phyloP scores from a whole-genome alignment of 768 basidiomycete species.

The Lactarius sp. region DNA sequence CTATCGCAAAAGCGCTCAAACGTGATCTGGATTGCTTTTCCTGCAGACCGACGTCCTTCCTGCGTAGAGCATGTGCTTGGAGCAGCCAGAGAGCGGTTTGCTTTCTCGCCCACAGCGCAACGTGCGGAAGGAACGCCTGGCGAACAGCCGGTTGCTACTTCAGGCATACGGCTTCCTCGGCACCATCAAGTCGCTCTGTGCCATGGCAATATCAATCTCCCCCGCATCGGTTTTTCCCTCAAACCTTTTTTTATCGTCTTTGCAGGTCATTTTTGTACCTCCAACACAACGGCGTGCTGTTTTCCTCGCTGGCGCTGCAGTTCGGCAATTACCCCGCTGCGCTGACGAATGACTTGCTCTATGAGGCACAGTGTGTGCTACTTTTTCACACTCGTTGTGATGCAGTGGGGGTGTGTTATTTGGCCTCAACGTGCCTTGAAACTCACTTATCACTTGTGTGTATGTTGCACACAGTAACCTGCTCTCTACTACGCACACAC shows the following conservation, averaged over 20 bases:
- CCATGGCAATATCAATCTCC: slow-evolving; percentile 43
- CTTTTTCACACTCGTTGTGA: slow-evolving; percentile 48
- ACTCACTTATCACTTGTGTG: neutral
- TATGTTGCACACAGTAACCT: slow-evolving; percentile 35
- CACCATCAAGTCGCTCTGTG: slow-evolving; percentile 41
- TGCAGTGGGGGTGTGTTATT: slow-evolving; percentile 47
- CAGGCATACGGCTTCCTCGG: slow-evolving; percentile 60
- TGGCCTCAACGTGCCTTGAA: too few relatives aligned
- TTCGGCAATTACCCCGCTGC: slow-evolving; percentile 41
- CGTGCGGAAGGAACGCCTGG: slow-evolving; percentile 47
- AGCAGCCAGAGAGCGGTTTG: slow-evolving; percentile 57
- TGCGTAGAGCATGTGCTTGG: slow-evolving; percentile 50
- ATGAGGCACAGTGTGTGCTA: slow-evolving; percentile 50
- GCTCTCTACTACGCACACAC: slow-evolving; percentile 50
- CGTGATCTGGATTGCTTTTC: neutral
- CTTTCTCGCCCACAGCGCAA: slow-evolving; percentile 52
- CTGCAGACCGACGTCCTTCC: slow-evolving; percentile 48
- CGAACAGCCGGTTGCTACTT: slow-evolving; percentile 46
- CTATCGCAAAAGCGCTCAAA: neutral
- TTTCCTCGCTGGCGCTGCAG: slow-evolving; percentile 42
- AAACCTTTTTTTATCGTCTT: neutral
- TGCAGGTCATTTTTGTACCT: slow-evolving; percentile 41
- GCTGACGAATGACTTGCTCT: slow-evolving; percentile 39
- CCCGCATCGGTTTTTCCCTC: neutral
- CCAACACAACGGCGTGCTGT: slow-evolving; percentile 43